Evolutionary conservation across 345 rosid genomes (phyloP), one percentile per base, ranked within the genome.

Genomic region (Eucalyptus tenuipes): DNA sequence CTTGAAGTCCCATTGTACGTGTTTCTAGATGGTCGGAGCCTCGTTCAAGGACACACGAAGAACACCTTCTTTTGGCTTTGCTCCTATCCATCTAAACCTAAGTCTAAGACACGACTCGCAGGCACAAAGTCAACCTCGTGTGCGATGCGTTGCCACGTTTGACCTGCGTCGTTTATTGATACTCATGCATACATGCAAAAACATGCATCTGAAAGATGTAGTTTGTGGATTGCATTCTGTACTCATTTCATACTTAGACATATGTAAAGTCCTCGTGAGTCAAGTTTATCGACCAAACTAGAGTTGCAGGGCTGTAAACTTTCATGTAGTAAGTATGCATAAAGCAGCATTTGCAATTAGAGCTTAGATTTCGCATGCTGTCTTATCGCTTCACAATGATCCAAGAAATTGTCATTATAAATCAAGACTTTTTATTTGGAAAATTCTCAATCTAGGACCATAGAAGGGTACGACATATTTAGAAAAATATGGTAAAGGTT

Each of bases 111-210:
- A 55, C 13, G 61, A 20, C 61, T 20, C 61, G 61, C 27, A 9
- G 61, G 61, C 27, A 55, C 61, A 55, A 55, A 55, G 61, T 55
- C 61, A 55, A 55, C 61, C 61, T 24, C 61, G 61, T 55, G 61
- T 55, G 61, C 61, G 61, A 55, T 55, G 61, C 61, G 61, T 9
- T 29, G 61, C 61, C 4, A 24, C 61, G 61, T 55, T 55, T 20
- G 13, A 55, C 61, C 13, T 0, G 29, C 61, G 61, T 20, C 27
- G 61, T 55, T 55, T 10, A 20, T 55, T 24, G 61, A 24, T 55
- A 24, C 61, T 0, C 3, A 24, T 24, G 61, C 61, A 0, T 20
- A 10, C 6, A 1, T 0, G 0, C 27, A 55, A 55, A 55, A 55
- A 55, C 24, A 52, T 52, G 80, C 7, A 68, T 66, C 22, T 18